A percentile compares a stretch with the other conserved stretches of the same genome.
Conservation (phyloP, 768 basidiomycete genomes). For the Amanita fuliginea region DNA sequence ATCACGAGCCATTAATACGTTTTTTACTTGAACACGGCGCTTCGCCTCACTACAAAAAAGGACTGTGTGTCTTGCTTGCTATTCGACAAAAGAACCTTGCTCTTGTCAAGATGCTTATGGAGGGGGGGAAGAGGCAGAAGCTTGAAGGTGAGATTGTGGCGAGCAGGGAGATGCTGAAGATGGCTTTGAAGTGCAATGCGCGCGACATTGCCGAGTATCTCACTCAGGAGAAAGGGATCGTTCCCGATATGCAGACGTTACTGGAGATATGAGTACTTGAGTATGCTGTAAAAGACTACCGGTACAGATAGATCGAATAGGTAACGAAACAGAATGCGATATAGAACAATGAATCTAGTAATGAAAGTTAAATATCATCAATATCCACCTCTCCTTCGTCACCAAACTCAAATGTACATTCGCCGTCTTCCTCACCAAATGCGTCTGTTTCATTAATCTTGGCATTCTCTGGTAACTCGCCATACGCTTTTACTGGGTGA, state of each 20-base stretch:
- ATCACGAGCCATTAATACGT: conserved; percentile 50
- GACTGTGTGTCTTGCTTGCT: conserved; percentile 64
- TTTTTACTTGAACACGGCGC: conserved; percentile 68
- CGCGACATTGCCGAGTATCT: conserved; percentile 65
- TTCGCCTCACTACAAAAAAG: conserved; percentile 49
- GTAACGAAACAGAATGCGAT: conserved; percentile 12
- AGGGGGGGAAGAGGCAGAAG: conserved; percentile 35
- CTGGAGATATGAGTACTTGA: conserved; percentile 3
- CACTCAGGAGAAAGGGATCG: conserved; percentile 54
- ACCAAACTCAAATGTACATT: conserved; percentile 84
- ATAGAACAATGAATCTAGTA: conserved; percentile 1
- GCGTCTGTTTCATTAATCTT: conserved; percentile 96
- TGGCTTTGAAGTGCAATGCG: conserved; percentile 55
- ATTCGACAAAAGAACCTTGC: conserved; percentile 57
- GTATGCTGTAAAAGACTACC: conserved; percentile 7
- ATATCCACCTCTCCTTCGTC: conserved; percentile 85
- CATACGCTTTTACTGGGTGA: conserved; percentile 82
- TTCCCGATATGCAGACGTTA: conserved; percentile 61
- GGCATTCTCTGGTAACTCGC: conserved; percentile 92
- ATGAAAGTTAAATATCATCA: conserved; percentile 67
- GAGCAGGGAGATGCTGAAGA: conserved; percentile 47
- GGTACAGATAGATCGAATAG: conserved; percentile 10
- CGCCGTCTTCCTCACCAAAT: conserved; percentile 84
- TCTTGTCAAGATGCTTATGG: conserved; percentile 65
- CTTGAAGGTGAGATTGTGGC: conserved; percentile 50